Evolutionary conservation across 1,284 basidiomycete species (phyloP), one percentile per base, ranked within the genome.

Genomic region (Microbotryum saponariae): DNA sequence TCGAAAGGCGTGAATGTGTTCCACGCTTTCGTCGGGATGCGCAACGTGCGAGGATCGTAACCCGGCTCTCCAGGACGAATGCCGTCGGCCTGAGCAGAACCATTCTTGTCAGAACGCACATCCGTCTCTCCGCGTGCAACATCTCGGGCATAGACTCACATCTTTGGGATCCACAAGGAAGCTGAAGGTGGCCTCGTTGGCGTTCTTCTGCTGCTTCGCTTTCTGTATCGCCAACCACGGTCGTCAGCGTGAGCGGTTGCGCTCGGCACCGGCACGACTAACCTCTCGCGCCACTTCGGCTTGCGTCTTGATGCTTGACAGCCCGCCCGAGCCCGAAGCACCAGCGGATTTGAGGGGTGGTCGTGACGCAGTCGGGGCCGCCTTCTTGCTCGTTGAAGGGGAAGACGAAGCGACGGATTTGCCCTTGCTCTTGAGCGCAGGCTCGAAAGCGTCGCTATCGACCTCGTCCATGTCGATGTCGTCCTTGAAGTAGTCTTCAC

Each of bases 21-120:
- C 91, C 92, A 96, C 0, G 86, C 85, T 54, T 78, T 82, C 33
- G 81, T 78, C 0, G 94, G 93, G 57, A 98, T 84, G 73, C 82
- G 84, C 51, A 98, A 77, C 0, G 96, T 97, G 61, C 94, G 81
- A 4, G 88, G 88, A 73, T 99, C 96, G 73, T 97, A 97, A n/a
- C 88, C 84, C 0, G 88, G 84, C 70, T 94, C 83, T 45, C 82
- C 85, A 18, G 91, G 89, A 52, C 82, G 80, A 63, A 85, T 81
- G 5, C 85, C 83, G 70, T 97, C 90, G 80, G 89, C 93, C 86
- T 92, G 73, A 45, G 59, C 66, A 37, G 20, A 56, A 58, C 21
- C 12, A 53, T 20, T 42, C 47, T 20, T 37, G n/a, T 58, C 20
- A n/a, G 31, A 7, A 21, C 29, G 16, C 6, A 10, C 23, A 25